These are phyloP conservation scores for Pythium utonaiense DNA, from an alignment of 352 stramenopile genomes.

Conservation along the genomic window DNA sequence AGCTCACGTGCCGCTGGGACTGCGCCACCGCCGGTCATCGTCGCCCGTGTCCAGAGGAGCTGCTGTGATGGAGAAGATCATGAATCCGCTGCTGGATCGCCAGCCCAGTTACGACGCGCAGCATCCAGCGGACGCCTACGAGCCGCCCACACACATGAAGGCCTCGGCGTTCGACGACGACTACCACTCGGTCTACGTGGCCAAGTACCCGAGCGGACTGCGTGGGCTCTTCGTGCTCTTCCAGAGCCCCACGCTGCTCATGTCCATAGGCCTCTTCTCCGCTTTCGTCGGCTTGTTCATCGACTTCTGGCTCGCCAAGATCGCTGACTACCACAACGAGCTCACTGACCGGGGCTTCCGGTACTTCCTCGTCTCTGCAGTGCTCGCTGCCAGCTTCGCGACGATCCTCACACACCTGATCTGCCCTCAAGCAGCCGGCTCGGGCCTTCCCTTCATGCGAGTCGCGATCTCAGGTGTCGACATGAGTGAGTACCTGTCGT, in stretches of 20 bases:
- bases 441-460: constrained; percentile 76
- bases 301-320: constrained; percentile 60
- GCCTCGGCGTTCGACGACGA: constrained; percentile 58
- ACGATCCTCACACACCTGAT: constrained; percentile 51
- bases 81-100: constrained; percentile 68
- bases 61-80: constrained; percentile 71
- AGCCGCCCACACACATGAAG: constrained; percentile 35
- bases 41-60: constrained; percentile 35
- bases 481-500: constrained; percentile 68
- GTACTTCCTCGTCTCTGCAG: constrained; percentile 55
- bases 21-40: constrained; percentile 20
- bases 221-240: constrained; percentile 62
- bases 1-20: neutral
- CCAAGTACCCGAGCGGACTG: constrained; percentile 49
- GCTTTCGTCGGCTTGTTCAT: constrained; percentile 56
- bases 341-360: constrained; percentile 49
- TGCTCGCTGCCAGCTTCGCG: constrained; percentile 44
- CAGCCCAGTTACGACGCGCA: constrained; percentile 19
- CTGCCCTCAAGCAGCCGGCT: constrained; percentile 69
- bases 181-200: constrained; percentile 79
- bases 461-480: constrained; percentile 82
- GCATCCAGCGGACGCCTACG: constrained; percentile 10
- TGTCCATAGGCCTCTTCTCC: constrained; percentile 68
- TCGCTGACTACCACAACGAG: constrained; percentile 60
- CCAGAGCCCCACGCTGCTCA: constrained; percentile 64